Evolutionary conservation across 768 basidiomycete genomes (phyloP).

Genomic region (Psilocybe sp.): DNA sequence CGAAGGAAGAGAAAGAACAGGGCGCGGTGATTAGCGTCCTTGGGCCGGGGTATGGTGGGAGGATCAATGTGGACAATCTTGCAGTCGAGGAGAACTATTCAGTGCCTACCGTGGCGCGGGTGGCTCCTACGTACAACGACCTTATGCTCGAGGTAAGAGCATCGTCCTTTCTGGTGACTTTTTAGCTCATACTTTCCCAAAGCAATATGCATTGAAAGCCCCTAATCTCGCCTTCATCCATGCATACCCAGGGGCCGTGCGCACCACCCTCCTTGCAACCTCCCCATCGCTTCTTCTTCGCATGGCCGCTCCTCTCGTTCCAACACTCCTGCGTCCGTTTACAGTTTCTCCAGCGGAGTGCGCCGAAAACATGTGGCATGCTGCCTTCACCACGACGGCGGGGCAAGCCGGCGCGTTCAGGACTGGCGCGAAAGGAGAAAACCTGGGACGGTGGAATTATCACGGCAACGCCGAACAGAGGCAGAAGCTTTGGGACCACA

Average conservation of each 20-base stretch:
- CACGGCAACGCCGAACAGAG: conserved; percentile 33
- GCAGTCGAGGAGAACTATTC: conserved; percentile 46
- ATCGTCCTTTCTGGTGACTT: background rate
- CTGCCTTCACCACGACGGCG: conserved; percentile 17
- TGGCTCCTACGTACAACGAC: conserved; percentile 47
- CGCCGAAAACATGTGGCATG: conserved; percentile 38
- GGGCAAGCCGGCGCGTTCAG: conserved; percentile 26
- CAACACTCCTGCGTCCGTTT: conserved; percentile 21
- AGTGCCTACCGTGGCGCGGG: conserved; percentile 26
- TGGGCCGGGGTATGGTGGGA: conserved; percentile 26
- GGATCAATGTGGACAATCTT: conserved; percentile 44
- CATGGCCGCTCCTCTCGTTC: conserved; percentile 15
- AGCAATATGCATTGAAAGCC: conserved; percentile 30
- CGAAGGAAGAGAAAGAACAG: conserved; percentile 44
- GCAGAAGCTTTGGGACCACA: conserved; percentile 36
- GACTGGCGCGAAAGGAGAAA: conserved; percentile 30
- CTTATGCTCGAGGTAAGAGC: conserved; percentile 45
- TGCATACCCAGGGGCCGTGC: conserved; percentile 34
- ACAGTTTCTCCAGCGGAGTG: conserved; percentile 19
- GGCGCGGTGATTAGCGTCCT: conserved; percentile 48
- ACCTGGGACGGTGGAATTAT: conserved; percentile 32
- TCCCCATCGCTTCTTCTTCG: conserved; percentile 25
- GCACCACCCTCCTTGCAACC: conserved; percentile 24
- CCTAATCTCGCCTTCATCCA: conserved; percentile 35
- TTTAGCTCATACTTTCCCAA: background rate